Conservation (phyloP, 345 rosid species). For the Eucalyptus polybractea region DNA sequence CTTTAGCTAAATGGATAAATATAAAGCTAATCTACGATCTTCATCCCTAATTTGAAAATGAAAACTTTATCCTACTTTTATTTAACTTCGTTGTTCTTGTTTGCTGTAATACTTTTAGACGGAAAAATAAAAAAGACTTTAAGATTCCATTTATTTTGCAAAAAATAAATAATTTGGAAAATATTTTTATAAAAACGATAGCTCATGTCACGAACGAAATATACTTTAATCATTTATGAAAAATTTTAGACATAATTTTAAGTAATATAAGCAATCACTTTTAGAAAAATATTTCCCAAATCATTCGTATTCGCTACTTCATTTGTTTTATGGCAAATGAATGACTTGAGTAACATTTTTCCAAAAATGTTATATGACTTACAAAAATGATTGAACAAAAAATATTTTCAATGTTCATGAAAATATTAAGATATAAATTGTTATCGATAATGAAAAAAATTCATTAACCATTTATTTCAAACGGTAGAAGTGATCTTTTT, state of each 20-base stretch:
- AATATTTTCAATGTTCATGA: not conserved
- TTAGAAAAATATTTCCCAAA: no score
- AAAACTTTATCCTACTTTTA: not conserved
- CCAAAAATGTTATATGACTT: not conserved
- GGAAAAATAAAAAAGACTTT: not conserved
- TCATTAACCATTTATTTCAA: not conserved
- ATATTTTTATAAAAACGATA: no score
- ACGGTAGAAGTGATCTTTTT: not conserved
- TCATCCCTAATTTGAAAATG: not conserved
- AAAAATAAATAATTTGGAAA: no score
- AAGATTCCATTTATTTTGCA: fast-evolving
- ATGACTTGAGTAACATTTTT: no score
- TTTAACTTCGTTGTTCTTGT: not conserved
- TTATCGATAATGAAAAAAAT: not conserved
- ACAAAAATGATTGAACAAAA: not conserved
- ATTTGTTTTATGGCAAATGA: not conserved
- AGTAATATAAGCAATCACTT: not conserved
- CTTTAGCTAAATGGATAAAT: not conserved
- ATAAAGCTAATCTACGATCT: not conserved
- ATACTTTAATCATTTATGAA: not conserved
- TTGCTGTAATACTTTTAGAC: not conserved
- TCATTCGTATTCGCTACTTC: fast-evolving
- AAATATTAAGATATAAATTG: not conserved
- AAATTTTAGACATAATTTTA: not conserved
- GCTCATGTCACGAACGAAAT: not conserved